phyloP scores from a whole-genome alignment of 768 basidiomycete species.

The Rubroboletus pulcherrimus region DNA sequence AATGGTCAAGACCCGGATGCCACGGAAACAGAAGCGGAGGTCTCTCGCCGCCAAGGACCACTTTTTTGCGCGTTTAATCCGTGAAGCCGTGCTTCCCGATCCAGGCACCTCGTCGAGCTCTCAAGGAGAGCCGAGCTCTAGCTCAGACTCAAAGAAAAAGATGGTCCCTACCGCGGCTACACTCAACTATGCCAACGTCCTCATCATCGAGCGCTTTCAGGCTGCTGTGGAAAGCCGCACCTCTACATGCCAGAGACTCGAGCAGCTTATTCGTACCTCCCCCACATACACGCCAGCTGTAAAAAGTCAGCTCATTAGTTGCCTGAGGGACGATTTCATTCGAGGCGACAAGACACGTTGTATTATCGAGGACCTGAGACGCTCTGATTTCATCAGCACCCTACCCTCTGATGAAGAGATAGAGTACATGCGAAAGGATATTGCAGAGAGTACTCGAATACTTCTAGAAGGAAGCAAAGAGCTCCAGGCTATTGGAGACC shows the following conservation, averaged over 20 bases:
- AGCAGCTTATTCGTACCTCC: conserved; percentile 25
- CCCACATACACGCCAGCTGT: conserved; percentile 16
- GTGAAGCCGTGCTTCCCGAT: conserved; percentile 12
- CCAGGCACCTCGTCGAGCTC: background rate
- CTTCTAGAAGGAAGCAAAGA: conserved; percentile 28
- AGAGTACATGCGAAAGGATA: conserved; percentile 21
- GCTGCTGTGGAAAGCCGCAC: conserved; percentile 26
- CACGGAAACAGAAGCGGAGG: conserved; percentile 25
- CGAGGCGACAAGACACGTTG: conserved; percentile 24
- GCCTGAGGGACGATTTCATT: conserved; percentile 24
- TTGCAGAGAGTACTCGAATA: conserved; percentile 23
- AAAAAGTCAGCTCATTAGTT: conserved; percentile 18
- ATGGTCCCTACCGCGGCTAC: background rate
- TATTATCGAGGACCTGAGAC: conserved; percentile 25
- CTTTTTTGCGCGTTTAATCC: conserved; percentile 23
- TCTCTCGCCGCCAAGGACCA: conserved; percentile 23
- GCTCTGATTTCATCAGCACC: conserved; percentile 25
- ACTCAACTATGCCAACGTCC: conserved; percentile 25
- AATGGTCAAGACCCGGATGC: conserved; percentile 24
- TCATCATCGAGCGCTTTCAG: conserved; percentile 27
- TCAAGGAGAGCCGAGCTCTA: background rate
- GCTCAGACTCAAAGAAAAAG: conserved; percentile 2
- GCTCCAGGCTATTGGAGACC: conserved; percentile 24
- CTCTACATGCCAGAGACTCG: conserved; percentile 28
- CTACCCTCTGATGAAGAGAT: conserved; percentile 13